Base-by-base conservation (phyloP, 768 basidiomycete genomes). In the Suillus paluster region DNA sequence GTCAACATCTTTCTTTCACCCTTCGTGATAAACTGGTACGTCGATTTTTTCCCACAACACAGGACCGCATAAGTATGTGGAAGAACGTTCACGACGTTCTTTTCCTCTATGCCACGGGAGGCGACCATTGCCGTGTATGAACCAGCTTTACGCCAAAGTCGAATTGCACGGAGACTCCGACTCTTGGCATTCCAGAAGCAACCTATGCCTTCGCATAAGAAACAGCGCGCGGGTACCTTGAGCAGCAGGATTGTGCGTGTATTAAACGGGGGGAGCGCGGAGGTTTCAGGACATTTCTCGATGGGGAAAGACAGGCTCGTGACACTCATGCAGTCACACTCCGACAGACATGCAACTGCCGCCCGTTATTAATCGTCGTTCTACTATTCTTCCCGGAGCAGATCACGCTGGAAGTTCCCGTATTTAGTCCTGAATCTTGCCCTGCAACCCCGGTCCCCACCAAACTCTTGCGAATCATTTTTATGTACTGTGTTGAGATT, bases 231-330 rank as follows among this genome's bases (percentile, higher is more conserved):
- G 11, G 36, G 38, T 27, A 25, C 17, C 38, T 55, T 50, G 36
- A 39, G 23, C 54, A 55, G 54, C 38, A 55, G 54, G 38, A 19
- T 55, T 17, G 6, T 39, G 54, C 54, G 19, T 55, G 54, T 55
- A 25, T 55, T 19, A 41, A 55, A 55, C 17, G 36, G 36, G 23
- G 45, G 45, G 23, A 15, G 19, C 12, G 6, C 14, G 23, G 45
- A 25, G 23, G 4, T 25, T 25, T 30, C 21, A 25, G 7, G 38
- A 12, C 23, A 39, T 39, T 38, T 12, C 39, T 39, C 39, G 39
- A 55, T 55, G 54, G 36, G 53, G 53, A 23, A 54, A 54, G n/a
- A 21, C 14, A 53, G 38, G 54, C 54, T 39, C 12, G 4, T 55
- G 23, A 39, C 14, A 17, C 38, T 36, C 53, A 21, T 36, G 36